Percentiles rank a stretch among this genome's conserved stretches.
These are phyloP conservation scores for Globisporangium echinulatum DNA, from an alignment of 352 stramenopile species.

Conservation along the genomic window DNA sequence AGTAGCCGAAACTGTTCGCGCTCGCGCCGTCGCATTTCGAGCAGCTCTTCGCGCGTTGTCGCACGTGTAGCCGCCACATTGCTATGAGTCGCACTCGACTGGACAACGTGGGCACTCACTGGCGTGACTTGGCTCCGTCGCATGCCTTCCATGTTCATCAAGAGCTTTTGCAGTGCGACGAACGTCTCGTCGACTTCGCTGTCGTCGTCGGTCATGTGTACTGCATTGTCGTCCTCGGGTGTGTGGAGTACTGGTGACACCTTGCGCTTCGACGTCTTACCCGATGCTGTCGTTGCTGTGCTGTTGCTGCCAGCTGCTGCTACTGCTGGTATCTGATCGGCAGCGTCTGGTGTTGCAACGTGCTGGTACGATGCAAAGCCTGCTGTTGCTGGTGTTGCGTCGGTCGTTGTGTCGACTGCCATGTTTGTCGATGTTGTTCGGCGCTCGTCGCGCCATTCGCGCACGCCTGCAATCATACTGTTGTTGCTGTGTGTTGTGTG, in stretches of 20 bases:
- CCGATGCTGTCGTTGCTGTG: background rate
- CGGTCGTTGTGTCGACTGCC: background rate
- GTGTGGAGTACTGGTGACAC: constrained; percentile 23
- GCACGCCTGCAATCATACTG: constrained; percentile 7
- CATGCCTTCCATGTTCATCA: constrained; percentile 53
- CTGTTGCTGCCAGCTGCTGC: background rate
- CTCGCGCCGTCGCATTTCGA: constrained; percentile 55
- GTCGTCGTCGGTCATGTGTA: constrained; percentile 38
- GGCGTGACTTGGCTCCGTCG: constrained; percentile 18
- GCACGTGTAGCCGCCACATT: constrained; percentile 6
- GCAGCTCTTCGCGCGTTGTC: constrained; percentile 63
- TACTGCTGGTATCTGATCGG: background rate
- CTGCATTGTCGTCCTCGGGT: constrained; percentile 24
- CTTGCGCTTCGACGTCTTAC: constrained; percentile 34
- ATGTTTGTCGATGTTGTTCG: background rate
- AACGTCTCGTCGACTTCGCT: constrained; percentile 80
- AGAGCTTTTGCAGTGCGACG: constrained; percentile 64
- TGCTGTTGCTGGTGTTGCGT: constrained; percentile 1
- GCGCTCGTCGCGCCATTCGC: constrained; percentile 8
- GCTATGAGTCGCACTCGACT: constrained; percentile 7
- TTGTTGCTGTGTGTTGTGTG: constrained; percentile 2
- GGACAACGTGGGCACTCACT: constrained; percentile 10
- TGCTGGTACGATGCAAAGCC: background rate
- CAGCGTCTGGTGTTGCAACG: background rate
- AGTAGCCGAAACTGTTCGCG: constrained; percentile 64